phyloP scores from a whole-genome alignment of 257 asterid genomes.

The Gentiana macrophylla region DNA sequence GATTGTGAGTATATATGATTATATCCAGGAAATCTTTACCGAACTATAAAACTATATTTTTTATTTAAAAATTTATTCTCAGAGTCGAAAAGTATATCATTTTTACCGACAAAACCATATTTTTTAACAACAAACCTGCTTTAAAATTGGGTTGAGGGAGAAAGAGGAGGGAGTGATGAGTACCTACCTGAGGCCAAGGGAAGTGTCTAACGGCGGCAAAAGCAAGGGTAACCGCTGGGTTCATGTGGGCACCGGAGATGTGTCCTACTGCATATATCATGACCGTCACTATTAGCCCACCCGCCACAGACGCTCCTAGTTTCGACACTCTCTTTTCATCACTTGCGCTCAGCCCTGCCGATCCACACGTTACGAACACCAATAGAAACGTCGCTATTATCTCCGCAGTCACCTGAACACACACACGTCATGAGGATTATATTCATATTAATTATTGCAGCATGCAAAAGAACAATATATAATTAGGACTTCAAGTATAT shows the following conservation, averaged over 20 bases:
- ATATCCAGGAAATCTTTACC: too few species aligned
- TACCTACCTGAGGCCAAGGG: constrained; percentile 69
- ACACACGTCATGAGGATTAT: too few species aligned
- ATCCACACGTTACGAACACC: constrained; percentile 80
- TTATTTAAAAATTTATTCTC: too few species aligned
- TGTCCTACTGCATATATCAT: constrained; percentile 93
- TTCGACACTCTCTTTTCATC: constrained; percentile 49
- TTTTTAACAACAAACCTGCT: too few species aligned
- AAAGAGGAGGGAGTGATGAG: neutral
- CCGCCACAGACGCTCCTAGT: constrained; percentile 74
- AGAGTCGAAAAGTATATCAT: too few species aligned
- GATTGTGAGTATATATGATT: too few species aligned
- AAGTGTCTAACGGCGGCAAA: constrained; percentile 70
- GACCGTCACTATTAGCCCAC: constrained; percentile 81
- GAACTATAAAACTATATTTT: too few species aligned
- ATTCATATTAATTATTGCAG: too few species aligned
- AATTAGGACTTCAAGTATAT: too few species aligned
- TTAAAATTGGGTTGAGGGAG: too few species aligned
- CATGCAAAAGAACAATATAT: too few species aligned
- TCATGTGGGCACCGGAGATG: constrained; percentile 91
- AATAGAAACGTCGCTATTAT: constrained; percentile 52
- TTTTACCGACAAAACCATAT: too few species aligned
- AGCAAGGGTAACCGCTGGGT: constrained; percentile 82
- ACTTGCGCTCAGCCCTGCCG: constrained; percentile 49
- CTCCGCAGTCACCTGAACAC: constrained; percentile 54